These are phyloP conservation scores for Penicillium paneum DNA, from an alignment of 2,329 filamentous ascomycete species.

Conservation along the genomic window DNA sequence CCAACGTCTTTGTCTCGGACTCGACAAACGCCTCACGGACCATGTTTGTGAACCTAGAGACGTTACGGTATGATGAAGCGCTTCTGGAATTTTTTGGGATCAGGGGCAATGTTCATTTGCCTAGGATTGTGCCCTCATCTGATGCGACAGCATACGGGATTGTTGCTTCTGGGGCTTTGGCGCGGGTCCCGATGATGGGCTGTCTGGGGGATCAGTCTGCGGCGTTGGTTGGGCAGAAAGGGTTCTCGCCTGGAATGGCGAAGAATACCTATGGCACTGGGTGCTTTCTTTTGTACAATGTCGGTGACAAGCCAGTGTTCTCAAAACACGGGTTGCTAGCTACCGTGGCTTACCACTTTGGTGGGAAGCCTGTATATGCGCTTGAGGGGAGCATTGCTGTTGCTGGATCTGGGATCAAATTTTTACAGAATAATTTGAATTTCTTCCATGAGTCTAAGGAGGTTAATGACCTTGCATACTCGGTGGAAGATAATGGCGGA, in stretches of 20 bases:
- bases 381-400: constrained; percentile 82
- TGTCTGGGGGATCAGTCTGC: constrained; percentile 84
- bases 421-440: constrained; percentile 63
- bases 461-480: constrained; percentile 61
- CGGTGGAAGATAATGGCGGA: constrained; percentile 72
- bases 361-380: constrained; percentile 68
- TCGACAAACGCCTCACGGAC: constrained; percentile 83
- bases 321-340: constrained; percentile 77
- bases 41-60: constrained; percentile 88
- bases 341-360: constrained; percentile 81
- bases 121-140: constrained; percentile 77
- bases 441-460: constrained; percentile 60
- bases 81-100: constrained; percentile 77
- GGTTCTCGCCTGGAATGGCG: constrained; percentile 75
- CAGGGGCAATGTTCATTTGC: constrained; percentile 68
- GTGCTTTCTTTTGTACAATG: constrained; percentile 85
- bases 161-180: constrained; percentile 61
- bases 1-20: constrained; percentile 76
- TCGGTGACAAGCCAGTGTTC: constrained; percentile 78
- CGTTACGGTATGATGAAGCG: constrained; percentile 71
- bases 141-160: constrained; percentile 68
- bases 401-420: constrained; percentile 75
- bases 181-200: constrained; percentile 69
- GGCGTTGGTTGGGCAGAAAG: constrained; percentile 79
- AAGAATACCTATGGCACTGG: constrained; percentile 92